Evolutionary conservation across 2,329 filamentous ascomycete species (phyloP), one percentile per base, ranked within the genome.

Genomic region (Trichoderma asperellum): DNA sequence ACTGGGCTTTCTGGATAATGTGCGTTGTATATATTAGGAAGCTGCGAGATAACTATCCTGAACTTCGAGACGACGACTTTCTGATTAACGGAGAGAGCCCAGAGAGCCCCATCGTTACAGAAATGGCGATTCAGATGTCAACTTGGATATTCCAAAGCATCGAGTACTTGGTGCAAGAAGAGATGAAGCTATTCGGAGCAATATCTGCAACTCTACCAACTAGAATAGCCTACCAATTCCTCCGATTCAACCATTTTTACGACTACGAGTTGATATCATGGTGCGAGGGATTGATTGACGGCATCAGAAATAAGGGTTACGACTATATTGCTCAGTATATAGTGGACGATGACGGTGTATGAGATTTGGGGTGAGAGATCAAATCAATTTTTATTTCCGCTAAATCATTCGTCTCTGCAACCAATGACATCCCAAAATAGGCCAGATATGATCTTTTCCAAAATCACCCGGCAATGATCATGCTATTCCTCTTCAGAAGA

Each of bases 151-250:
- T 77, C 52, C 72, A 74, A 32, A 80, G 79, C 52, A 78, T 79
- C 55, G 75, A 78, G 7, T 83, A 81, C 68, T 68, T 82, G 8
- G 70, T 81, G 18, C 77, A 78, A 68, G 78, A 81, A 21, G 75
- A 79, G 24, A 80, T 82, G 77, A 79, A 76, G 21, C 71, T 83
- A 0, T 82, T 77, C 67, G 81, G 81, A 0, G 77, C 77, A 4
- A 77, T 78, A 0, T 81, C 81, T 0, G 73, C 77, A 0, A 63
- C 74, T 0, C 75, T 81, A 6, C 79, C 80, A 0, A 67, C 80
- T 1, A 72, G 71, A 10, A 63, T 72, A 0, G 72, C 74, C 1
- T 72, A 72, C 16, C 68, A 72, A 34, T 70, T 69, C 18, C 60
- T 71, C 6, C 52, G 57, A 12, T 37, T 29, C 21, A 52, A 60